Evolutionary conservation across 176 grass and related monocot genomes (phyloP), one percentile per base, ranked within the genome.

Genomic region (Oropetium thomaeum): DNA sequence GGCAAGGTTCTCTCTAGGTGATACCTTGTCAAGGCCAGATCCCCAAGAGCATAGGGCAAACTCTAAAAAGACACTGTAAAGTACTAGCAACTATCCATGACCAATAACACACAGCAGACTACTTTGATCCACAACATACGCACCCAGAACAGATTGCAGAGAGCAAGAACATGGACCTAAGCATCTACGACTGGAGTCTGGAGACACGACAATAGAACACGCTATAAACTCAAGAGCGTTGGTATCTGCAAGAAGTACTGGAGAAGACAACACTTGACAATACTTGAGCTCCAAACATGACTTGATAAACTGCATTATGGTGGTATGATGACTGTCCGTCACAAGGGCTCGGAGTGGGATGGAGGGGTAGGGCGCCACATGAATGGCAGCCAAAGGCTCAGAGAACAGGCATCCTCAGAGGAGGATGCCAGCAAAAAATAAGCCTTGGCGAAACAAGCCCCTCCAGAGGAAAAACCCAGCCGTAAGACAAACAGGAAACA

Each of bases 351-450:
- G 79, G 75, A 60, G 82, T 88, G 88, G 77, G 67, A 74, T 79
- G 66, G 75, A 87, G 82, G 71, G 86, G 84, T 76, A 81, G 74
- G 35, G 71, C 9, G 81, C 81, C 53, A 71, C 22, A 1, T 20
- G 16, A 55, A 75, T 79, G 81, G 81, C 87, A 68, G 65, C 86
- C 82, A 10, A 84, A 79, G 54, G 71, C 89, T 82, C 87, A 62
- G 79, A 26, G 72, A 99, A 88, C 96, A 95, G 87, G 38, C 55
- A 60, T 72, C 64, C 67, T 69, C 39, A 30, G 32, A 45, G 27
- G 62, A 79, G 60, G 65, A 62, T 19, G 64, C 75, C 84, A 81
- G 89, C 52, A 89, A 87, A 98, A 94, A 95, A 84, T n/a, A 26
- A 90, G 82, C 73, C 77, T 73, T 19, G 82, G 81, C 82, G 60